Conservation (phyloP, 2,329 filamentous ascomycete genomes). For the Aureobasidium lini region DNA sequence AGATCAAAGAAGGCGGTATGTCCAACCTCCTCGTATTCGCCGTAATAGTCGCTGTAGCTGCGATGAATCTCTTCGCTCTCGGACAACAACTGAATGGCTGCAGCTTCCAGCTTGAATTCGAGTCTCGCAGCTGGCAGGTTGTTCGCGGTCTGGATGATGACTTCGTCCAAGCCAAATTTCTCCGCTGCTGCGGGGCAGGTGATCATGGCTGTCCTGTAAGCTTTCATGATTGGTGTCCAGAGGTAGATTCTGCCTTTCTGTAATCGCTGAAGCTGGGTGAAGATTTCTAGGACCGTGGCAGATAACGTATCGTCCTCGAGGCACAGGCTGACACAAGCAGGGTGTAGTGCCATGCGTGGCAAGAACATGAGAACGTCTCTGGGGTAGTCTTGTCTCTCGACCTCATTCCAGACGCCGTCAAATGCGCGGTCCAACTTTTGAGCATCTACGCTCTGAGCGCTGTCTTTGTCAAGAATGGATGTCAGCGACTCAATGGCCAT, state of each 20-base stretch:
- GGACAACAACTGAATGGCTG: slow-evolving; percentile 28
- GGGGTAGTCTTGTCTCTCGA: slow-evolving; percentile 41
- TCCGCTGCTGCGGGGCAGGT: slow-evolving; percentile 22
- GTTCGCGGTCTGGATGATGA: slow-evolving; percentile 34
- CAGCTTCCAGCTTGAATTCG: slow-evolving; percentile 40
- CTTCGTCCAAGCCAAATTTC: slow-evolving; percentile 31
- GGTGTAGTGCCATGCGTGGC: slow-evolving; percentile 32
- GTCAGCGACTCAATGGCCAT: slow-evolving; percentile 23
- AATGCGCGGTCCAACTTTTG: slow-evolving; percentile 16
- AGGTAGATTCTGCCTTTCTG: slow-evolving; percentile 25
- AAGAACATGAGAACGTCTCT: slow-evolving; percentile 32
- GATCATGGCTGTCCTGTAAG: slow-evolving; percentile 21
- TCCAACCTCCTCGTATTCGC: slow-evolving; percentile 34
- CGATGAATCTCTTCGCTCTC: slow-evolving; percentile 21
- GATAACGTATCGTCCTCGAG: slow-evolving; percentile 8
- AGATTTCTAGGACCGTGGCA: slow-evolving; percentile 7
- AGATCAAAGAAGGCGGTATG: slow-evolving; percentile 41
- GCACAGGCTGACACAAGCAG: slow-evolving; percentile 22
- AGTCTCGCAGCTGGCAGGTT: slow-evolving; percentile 34
- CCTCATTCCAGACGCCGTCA: slow-evolving; percentile 38
- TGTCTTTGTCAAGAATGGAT: slow-evolving; percentile 19
- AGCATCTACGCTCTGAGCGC: neutral
- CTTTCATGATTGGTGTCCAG: slow-evolving; percentile 23
- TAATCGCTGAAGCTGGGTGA: slow-evolving; percentile 17
- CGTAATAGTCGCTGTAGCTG: slow-evolving; percentile 38